Conservation (phyloP, 1,284 basidiomycete species). For the Schizopora paradoxa region DNA sequence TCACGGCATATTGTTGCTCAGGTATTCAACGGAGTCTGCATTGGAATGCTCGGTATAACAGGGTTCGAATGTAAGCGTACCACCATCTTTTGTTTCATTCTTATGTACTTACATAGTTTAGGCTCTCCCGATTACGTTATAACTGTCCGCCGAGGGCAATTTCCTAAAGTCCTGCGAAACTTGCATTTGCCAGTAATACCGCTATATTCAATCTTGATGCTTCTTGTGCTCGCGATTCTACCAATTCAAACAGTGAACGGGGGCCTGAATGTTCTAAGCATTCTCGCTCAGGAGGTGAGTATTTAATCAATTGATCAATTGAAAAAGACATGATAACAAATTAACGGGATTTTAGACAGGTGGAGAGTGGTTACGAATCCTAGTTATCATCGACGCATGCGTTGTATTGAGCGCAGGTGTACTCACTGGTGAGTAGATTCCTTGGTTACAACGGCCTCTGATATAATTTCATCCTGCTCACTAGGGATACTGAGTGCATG, state of each 20-base stretch:
- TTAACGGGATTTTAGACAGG: constrained; percentile 34
- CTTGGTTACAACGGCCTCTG: not conserved
- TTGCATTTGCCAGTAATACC: constrained; percentile 54
- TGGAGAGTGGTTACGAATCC: constrained; percentile 53
- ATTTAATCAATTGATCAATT: not conserved
- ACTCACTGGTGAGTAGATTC: constrained; percentile 44
- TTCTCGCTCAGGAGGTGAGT: constrained; percentile 48
- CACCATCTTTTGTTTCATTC: not conserved
- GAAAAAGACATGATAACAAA: constrained; percentile 1
- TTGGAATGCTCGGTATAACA: constrained; percentile 65
- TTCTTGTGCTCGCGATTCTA: constrained; percentile 52
- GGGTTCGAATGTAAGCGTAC: constrained; percentile 52
- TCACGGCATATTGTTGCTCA: constrained; percentile 34
- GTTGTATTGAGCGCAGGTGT: constrained; percentile 64
- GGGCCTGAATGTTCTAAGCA: constrained; percentile 54
- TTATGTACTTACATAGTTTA: constrained; percentile 25
- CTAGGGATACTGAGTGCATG: constrained; percentile 54
- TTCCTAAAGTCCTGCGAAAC: constrained; percentile 56
- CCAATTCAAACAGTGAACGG: constrained; percentile 43
- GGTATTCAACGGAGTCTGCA: constrained; percentile 58
- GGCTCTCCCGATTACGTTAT: constrained; percentile 62
- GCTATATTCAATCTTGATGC: constrained; percentile 49
- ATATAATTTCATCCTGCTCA: constrained; percentile 1
- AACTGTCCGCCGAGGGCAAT: constrained; percentile 47
- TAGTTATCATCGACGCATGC: constrained; percentile 59